These are phyloP conservation scores for Coprinopsis strossmayeri DNA, from an alignment of 768 basidiomycete species.

Conservation along the genomic window DNA sequence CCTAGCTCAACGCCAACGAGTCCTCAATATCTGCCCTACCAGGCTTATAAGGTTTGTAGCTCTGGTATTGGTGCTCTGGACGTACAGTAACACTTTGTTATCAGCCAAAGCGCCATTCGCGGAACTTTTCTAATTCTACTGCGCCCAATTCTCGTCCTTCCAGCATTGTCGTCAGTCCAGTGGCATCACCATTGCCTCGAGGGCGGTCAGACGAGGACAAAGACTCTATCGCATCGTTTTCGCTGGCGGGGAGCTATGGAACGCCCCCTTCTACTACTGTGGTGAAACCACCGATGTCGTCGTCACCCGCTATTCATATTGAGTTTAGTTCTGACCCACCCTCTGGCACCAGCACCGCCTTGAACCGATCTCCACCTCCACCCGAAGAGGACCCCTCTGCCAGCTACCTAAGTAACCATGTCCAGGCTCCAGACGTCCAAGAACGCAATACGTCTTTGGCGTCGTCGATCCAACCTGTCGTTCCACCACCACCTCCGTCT, in stretches of 20 bases:
- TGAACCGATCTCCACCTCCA: neutral
- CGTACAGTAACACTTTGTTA: slow-evolving; percentile 2
- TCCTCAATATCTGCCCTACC: slow-evolving; percentile 35
- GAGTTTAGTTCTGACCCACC: slow-evolving; percentile 5
- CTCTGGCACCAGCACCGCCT: neutral
- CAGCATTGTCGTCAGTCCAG: slow-evolving; percentile 18
- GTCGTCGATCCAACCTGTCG: slow-evolving; percentile 1
- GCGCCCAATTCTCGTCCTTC: slow-evolving; percentile 22
- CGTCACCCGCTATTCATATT: slow-evolving; percentile 5
- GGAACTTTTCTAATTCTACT: slow-evolving; percentile 25
- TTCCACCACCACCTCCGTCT: slow-evolving; percentile 7
- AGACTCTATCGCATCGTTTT: slow-evolving; percentile 6
- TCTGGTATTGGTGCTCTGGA: too few relatives aligned
- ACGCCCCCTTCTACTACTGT: neutral
- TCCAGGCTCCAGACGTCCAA: too few relatives aligned
- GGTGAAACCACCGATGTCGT: neutral
- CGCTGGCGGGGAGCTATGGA: neutral
- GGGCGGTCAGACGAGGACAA: slow-evolving; percentile 12
- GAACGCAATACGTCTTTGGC: too few relatives aligned
- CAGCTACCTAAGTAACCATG: too few relatives aligned
- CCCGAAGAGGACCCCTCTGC: neutral
- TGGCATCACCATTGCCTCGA: slow-evolving; percentile 18
- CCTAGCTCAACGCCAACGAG: slow-evolving; percentile 19
- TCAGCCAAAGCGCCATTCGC: slow-evolving; percentile 44
- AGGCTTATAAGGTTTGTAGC: slow-evolving; percentile 41